phyloP scores from a whole-genome alignment of 371 early-diverging fungal genomes.

The Mortierella sp. region DNA sequence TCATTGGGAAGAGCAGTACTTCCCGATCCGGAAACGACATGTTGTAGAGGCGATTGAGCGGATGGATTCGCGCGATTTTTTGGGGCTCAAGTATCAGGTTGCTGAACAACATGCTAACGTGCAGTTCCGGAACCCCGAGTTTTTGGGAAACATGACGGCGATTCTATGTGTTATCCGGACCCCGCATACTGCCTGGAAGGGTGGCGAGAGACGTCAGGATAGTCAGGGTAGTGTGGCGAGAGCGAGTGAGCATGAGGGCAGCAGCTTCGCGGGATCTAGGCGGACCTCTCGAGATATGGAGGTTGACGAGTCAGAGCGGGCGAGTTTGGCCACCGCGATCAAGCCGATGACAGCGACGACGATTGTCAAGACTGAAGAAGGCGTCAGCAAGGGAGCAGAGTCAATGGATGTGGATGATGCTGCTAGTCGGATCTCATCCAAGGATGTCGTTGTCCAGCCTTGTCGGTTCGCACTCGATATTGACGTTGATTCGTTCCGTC shows the following conservation, averaged over 20 bases:
- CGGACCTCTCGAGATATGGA: constrained; percentile 28
- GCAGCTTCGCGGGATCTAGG: not conserved
- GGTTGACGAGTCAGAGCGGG: not conserved
- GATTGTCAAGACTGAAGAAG: not conserved
- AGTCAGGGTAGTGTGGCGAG: constrained; percentile 3
- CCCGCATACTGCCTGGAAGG: constrained; percentile 17
- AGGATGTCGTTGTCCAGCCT: constrained; percentile 5
- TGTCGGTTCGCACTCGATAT: constrained; percentile 35
- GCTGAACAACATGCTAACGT: constrained; percentile 34
- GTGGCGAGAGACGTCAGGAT: not conserved
- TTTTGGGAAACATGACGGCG: constrained; percentile 38
- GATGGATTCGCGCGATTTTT: constrained; percentile 38
- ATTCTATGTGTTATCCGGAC: constrained; percentile 34
- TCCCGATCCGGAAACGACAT: constrained; percentile 42
- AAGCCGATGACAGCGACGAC: not conserved
- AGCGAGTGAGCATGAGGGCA: not conserved
- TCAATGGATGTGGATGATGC: constrained; percentile 14
- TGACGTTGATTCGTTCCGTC: constrained; percentile 33
- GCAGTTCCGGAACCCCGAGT: constrained; percentile 46
- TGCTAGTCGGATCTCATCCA: not conserved
- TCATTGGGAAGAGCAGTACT: constrained; percentile 32
- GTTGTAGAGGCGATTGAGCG: constrained; percentile 41
- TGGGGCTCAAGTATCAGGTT: constrained; percentile 31
- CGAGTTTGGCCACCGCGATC: not conserved
- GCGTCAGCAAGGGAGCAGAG: not conserved